Evolutionary conservation across 1,284 basidiomycete genomes (phyloP).

Genomic region (Papiliotrema laurentii): DNA sequence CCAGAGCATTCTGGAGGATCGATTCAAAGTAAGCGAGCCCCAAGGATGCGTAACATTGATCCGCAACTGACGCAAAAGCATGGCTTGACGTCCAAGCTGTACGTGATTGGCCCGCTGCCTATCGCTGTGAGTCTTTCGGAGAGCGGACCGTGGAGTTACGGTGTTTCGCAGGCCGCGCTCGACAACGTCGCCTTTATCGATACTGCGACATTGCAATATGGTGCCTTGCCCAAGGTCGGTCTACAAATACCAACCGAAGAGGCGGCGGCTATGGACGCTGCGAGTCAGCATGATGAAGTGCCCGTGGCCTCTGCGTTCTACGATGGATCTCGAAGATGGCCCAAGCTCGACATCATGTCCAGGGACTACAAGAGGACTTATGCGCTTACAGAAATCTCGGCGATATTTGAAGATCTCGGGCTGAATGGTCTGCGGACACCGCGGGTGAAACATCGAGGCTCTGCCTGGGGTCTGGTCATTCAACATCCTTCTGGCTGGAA

Average conservation of each 20-base stretch:
- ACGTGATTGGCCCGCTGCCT: constrained; percentile 56
- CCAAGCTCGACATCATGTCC: neutral
- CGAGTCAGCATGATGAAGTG: neutral
- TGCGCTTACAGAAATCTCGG: neutral
- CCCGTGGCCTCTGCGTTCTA: neutral
- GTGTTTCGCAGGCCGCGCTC: constrained; percentile 24
- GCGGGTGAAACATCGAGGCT: constrained; percentile 65
- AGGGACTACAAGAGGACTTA: neutral
- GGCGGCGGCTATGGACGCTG: neutral
- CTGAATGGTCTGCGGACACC: constrained; percentile 57
- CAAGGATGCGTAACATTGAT: no score
- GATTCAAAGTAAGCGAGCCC: constrained; percentile 62
- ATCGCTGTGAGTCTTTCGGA: constrained; percentile 50
- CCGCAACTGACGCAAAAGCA: constrained; percentile 14
- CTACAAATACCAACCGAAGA: neutral
- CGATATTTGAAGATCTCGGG: constrained; percentile 19
- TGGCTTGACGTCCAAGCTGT: constrained; percentile 51
- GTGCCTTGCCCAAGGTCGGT: neutral
- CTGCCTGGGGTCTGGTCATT: constrained; percentile 66
- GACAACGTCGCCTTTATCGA: constrained; percentile 39
- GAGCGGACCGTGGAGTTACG: constrained; percentile 31
- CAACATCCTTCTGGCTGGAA: constrained; percentile 72
- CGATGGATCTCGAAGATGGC: constrained; percentile 10
- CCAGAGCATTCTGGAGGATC: constrained; percentile 65
- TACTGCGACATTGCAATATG: constrained; percentile 1